Evolutionary conservation across 176 grass and related monocot species (phyloP).

Genomic region (Oryza coarctata): DNA sequence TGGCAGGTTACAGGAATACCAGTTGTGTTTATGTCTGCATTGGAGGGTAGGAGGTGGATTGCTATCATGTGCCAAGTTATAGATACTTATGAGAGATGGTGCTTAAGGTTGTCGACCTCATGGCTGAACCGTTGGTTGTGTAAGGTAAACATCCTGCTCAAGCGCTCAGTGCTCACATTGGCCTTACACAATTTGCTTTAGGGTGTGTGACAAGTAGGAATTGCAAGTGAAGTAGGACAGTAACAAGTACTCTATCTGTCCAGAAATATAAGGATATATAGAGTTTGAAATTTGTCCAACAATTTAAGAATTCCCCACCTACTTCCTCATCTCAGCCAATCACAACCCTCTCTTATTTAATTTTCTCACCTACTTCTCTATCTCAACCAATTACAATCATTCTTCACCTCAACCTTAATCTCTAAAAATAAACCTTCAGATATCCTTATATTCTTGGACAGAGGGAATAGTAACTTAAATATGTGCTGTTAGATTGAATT

Average conservation of each 20-base stretch:
- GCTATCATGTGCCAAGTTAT: slow-evolving; percentile 83
- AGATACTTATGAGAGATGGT: slow-evolving; percentile 87
- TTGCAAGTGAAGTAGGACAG: not conserved
- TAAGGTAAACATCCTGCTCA: slow-evolving; percentile 58
- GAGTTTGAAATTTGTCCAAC: no score
- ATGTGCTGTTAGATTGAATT: not conserved
- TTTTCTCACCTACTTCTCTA: no score
- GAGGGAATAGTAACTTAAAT: not conserved
- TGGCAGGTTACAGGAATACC: slow-evolving; percentile 85
- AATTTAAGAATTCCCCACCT: no score
- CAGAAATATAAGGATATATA: no score
- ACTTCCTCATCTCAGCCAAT: no score
- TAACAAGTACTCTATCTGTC: not conserved
- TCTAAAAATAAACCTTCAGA: no score
- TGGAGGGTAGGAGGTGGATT: slow-evolving; percentile 72
- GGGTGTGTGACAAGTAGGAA: slow-evolving; percentile 7
- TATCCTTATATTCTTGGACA: no score
- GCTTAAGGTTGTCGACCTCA: slow-evolving; percentile 86
- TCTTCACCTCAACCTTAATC: no score
- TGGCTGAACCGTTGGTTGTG: slow-evolving; percentile 89
- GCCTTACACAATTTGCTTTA: slow-evolving; percentile 1
- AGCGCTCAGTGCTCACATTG: not conserved
- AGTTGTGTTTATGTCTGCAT: slow-evolving; percentile 91
- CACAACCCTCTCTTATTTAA: no score
- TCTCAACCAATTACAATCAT: no score